Base-by-base conservation (phyloP, 352 stramenopile genomes). In the Pythium volutum region DNA sequence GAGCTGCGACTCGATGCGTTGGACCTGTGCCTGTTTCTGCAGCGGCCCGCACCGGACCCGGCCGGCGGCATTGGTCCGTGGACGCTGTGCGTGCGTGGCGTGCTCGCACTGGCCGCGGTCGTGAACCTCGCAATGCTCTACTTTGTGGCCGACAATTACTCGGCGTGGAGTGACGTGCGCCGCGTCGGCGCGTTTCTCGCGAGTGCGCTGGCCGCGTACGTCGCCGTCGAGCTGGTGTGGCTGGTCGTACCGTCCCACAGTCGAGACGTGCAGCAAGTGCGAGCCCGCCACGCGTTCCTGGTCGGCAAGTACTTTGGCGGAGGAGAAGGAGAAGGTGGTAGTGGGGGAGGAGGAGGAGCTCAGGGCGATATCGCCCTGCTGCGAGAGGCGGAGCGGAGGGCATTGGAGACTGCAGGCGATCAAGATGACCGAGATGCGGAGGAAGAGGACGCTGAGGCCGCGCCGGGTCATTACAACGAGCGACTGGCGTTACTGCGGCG, bases 1-100 rank as follows among this genome's bases (percentile, higher is more conserved):
- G 60, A 75, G 52, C 31, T 75, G 31, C 62, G 67, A 12, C 59
- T 75, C 41, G 67, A 75, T 36, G 67, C 67, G 16, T 55, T 69
- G 42, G 52, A 69, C 22, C 47, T 75, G 27, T 75, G 67, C 48
- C 59, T 64, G 4, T 69, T 59, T 25, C 45, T 64, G 15, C 62
- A 50, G 26, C 67, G 67, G 0, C 67, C 67, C 9, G 55, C 47
- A 23, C 67, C 67, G 2, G 58, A 62, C 14, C 53, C 47, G 8
- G 67, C 67, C 23, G 39, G 68, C 16, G 59, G 61, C 38, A 75
- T 75, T 31, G 67, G 67, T 25, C 55, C 54, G 27, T 74, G 67
- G 67, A 49, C 46, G n/a, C 47, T 42, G 12, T 65, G 59, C 55
- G 4, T 75, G 2, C 29, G 43, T 1, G 49, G 50, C 10, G 38